Base-by-base conservation (phyloP, 305 asterid genomes). In the Ajuga reptans region DNA sequence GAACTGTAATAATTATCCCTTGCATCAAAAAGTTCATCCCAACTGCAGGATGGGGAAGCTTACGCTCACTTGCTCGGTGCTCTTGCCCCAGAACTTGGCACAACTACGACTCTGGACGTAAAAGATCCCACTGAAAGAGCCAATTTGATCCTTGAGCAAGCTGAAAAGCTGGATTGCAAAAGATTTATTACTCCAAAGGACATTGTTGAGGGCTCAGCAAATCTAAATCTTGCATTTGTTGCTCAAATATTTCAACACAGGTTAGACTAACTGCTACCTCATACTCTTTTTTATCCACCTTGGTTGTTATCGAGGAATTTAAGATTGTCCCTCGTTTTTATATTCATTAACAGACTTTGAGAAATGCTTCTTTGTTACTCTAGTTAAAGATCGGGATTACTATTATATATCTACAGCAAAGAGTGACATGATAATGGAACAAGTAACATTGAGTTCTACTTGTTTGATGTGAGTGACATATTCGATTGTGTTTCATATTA, bases 21-120 rank as follows among this genome's bases (percentile, higher is more conserved):
- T 3, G 36, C 36, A 31, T 31, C 4, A 31, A 8, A 4, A 1
- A 37, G 6, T 37, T 37, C 42, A 37, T 64, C 51, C 34, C 17
- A 17, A 3, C 64, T 68, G 77, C 82, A 90, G 98, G 97, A 92
- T 64, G 97, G 96, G 54, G 92, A 85, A 74, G 98, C 97, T 43
- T 92, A 90, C 66, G 96, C 90, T 74, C 84, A 84, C 84, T 77
- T 92, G 91, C 95, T 92, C 45, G 88, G 88, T 80, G 89, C 92
- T 65, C 90, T 92, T 57, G 97, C 97, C 36, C 98, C 98, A 3
- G 98, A 90, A 83, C 85, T 77, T 67, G 83, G 86, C 59, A 83
- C 89, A 29, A 83, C 84, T 2, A 14, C 70, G 14, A 78, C 85
- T 52, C 71, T 90, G 68, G 90, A 86, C 0, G 67, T 83, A 52